Conservation (phyloP, 139 green algal genomes). For the Auxenochlorella pyrenoidosa region DNA sequence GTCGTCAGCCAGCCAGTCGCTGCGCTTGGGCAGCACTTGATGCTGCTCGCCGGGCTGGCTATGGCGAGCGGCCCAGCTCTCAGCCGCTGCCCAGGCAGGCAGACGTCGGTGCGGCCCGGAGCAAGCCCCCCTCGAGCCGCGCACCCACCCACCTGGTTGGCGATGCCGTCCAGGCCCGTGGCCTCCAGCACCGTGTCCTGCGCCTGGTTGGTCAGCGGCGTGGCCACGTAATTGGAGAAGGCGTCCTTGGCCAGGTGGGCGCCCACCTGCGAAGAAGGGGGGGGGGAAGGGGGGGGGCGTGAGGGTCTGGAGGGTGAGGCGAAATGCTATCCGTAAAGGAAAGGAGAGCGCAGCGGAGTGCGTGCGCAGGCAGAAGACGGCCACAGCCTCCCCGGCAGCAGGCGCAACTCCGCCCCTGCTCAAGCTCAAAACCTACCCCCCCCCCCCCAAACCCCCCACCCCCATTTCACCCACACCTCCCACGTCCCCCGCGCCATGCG, state of each 20-base stretch:
- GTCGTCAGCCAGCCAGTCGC: not conserved
- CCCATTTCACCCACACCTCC: not conserved
- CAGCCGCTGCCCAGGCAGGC: not conserved
- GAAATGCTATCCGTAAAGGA: no score
- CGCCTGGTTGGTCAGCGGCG: not conserved
- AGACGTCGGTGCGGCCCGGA: not conserved
- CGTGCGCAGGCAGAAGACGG: no score
- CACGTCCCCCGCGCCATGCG: no score
- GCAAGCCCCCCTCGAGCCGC: not conserved
- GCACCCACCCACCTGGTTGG: not conserved
- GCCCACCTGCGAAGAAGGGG: not conserved
- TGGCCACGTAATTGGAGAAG: not conserved
- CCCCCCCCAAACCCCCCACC: not conserved
- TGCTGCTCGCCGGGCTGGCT: not conserved
- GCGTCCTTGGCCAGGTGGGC: slow-evolving; percentile 13
- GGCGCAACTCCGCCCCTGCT: not conserved
- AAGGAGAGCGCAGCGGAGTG: no score
- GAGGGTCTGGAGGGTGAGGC: no score
- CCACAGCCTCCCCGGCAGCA: no score
- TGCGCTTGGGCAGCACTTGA: no score
- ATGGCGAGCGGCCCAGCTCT: not conserved
- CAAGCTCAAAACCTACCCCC: not conserved
- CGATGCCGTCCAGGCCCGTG: not conserved
- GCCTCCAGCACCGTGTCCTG: not conserved
- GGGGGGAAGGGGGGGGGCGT: not conserved